These are phyloP conservation scores for Spiromyces aspiralis DNA, from an alignment of 371 early-diverging fungal species.

Conservation along the genomic window DNA sequence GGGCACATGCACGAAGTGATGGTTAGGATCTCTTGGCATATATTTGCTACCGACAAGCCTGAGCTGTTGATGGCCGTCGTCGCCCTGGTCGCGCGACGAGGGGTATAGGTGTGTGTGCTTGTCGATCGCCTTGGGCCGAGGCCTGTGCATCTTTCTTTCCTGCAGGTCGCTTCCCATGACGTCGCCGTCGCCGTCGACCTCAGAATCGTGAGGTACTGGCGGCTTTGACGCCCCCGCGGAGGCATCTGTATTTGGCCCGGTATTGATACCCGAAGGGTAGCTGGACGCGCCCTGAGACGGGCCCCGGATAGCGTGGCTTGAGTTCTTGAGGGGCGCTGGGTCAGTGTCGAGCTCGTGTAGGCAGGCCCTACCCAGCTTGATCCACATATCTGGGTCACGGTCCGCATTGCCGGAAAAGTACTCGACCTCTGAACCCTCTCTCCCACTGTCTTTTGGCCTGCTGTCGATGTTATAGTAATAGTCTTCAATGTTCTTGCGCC, in stretches of 20 bases:
- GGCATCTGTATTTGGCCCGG: background rate
- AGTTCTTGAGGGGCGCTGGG: background rate
- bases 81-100: conserved; percentile 1
- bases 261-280: too few species aligned
- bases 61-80: conserved; percentile 7
- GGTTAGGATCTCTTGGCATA: conserved; percentile 9
- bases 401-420: background rate
- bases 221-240: background rate
- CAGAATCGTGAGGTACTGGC: background rate
- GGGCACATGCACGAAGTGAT: conserved; percentile 17
- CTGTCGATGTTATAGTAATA: conserved; percentile 8
- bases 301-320: background rate
- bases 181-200: background rate
- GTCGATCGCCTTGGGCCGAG: background rate
- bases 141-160: background rate
- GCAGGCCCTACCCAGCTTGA: background rate
- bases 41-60: conserved; percentile 12
- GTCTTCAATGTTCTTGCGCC: conserved; percentile 13
- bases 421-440: conserved; percentile 2
- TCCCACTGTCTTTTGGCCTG: background rate
- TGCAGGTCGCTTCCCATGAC: background rate
- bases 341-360: background rate
- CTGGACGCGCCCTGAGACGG: background rate
- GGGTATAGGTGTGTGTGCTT: background rate
- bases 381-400: background rate